Base-by-base conservation (phyloP, 2,329 filamentous ascomycete species). In the Diaporthe citriasiana region DNA sequence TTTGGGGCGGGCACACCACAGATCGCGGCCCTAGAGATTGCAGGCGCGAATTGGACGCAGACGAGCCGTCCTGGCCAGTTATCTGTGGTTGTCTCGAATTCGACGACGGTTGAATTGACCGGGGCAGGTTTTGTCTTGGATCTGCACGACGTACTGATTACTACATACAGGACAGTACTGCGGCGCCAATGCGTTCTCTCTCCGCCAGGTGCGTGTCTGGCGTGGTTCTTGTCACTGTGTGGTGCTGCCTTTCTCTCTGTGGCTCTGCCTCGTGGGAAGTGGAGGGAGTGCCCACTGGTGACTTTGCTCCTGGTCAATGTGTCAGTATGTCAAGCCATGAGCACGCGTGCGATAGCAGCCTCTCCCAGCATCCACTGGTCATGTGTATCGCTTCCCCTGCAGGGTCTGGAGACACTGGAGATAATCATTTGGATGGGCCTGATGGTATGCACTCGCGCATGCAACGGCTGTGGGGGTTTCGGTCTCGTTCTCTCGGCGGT, bases 1-100 rank as follows among this genome's bases (percentile, higher is more conserved):
- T 53, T 68, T 68, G 63, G 63, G n/a, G 63, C 63, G 13, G 47
- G 47, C 47, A 68, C 63, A 68, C 63, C 63, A 50, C 47, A 68
- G 30, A 53, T 33, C 40, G 38, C 33, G 63, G 63, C 63, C 33
- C 47, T 68, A 53, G 45, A 68, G 30, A 68, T 68, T 68, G 63
- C 63, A 68, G 63, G 63, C 63, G 25, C 47, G 47, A 22, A 19
- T 22, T 35, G 33, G 33, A 53, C 19, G 47, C 30, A 53, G 63
- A 53, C 63, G 47, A 40, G 63, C 63, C 22, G 30, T n/a, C 19
- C 27, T 66, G 45, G 6, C 22, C 63, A 27, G 45, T n/a, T 42
- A 57, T 59, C 17, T 45, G 60, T 22, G 63, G 63, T 38, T 66
- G 45, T 53, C 47, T 68, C 47, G 27, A 68, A 53, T 10, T 10